Evolutionary conservation across 441 rosid species (phyloP), one percentile per base, ranked within the genome.

Genomic region (Populus hybrid): DNA sequence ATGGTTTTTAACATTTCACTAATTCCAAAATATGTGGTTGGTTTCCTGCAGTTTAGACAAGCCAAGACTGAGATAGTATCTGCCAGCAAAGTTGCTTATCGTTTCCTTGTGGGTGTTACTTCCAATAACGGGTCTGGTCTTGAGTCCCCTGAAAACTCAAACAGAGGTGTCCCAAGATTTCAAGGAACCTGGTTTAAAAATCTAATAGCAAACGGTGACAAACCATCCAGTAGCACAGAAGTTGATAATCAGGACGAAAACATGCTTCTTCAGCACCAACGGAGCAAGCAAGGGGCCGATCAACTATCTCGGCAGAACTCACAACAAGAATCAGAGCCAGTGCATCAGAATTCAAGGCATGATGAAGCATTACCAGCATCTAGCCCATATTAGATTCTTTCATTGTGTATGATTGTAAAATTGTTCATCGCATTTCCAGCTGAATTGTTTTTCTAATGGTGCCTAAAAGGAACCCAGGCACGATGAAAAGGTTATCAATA

Each of bases 31-130:
- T 73, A 2, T 16, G 38, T 24, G 80, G 59, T 20, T 81, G 73
- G 67, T 66, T 21, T 50, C 30, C 76, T 87, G 85, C 94, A 97
- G 99, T 83, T 94, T 32, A 91, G 91, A 85, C 98, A 94, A 89
- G 98, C 98, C 80, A 97, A 92, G 88, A 92, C 95, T 76, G 99
- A 94, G 89, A 87, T 97, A 3, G 90, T 92, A 57, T 90, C 97
- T 24, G 99, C 98, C 21, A 94, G 99, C 90, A 96, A 90, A 89
- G 98, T 91, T 81, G 98, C 98, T 5, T 96, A 94, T 83, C 94
- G 97, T 35, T 93, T 94, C 76, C 93, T 94, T 65, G 32, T 83
- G 36, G 92, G 94, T 28, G 92, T 87, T 14, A 79, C 92, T 6
- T 81, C 95, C 3, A 88, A 82, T 73, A 80, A 85, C 70, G 85